phyloP scores from a whole-genome alignment of 2,329 filamentous ascomycete genomes.

The Colletotrichum godetiae region DNA sequence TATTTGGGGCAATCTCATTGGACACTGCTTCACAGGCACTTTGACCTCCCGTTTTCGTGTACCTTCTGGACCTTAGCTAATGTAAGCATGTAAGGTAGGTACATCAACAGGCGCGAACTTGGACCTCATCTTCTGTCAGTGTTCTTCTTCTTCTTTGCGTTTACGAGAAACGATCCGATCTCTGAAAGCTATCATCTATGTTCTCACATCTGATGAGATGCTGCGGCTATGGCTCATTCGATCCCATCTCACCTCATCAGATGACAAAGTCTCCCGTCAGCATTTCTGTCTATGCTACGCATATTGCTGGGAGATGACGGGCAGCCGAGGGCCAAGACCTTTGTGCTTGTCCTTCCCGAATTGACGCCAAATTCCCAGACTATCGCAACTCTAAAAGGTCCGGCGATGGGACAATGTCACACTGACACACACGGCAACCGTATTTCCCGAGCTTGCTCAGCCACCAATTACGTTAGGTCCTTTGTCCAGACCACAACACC shows the following conservation, averaged over 20 bases:
- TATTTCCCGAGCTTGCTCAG: neutral
- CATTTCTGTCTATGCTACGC: neutral
- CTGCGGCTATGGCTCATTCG: neutral
- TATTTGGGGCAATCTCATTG: constrained; percentile 10
- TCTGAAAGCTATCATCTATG: neutral
- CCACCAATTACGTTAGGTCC: neutral
- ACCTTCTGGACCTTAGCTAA: no score
- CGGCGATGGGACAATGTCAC: neutral
- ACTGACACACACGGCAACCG: neutral
- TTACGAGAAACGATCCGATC: neutral
- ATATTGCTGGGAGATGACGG: neutral
- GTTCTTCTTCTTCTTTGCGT: neutral
- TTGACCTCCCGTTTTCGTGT: no score
- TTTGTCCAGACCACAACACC: no score
- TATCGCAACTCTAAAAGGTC: constrained; percentile 15
- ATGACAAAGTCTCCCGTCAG: neutral
- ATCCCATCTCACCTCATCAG: constrained; percentile 1
- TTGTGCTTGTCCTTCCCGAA: constrained; percentile 4
- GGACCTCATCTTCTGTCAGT: neutral
- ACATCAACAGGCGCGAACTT: neutral
- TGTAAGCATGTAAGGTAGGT: no score
- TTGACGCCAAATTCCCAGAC: constrained; percentile 16
- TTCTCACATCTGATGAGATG: neutral
- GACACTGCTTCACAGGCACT: neutral
- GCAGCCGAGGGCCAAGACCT: constrained; percentile 15